Percentiles rank a stretch among this genome's conserved stretches.
phyloP scores from a whole-genome alignment of 1,284 basidiomycete genomes.

The Porogramme epimiltina region DNA sequence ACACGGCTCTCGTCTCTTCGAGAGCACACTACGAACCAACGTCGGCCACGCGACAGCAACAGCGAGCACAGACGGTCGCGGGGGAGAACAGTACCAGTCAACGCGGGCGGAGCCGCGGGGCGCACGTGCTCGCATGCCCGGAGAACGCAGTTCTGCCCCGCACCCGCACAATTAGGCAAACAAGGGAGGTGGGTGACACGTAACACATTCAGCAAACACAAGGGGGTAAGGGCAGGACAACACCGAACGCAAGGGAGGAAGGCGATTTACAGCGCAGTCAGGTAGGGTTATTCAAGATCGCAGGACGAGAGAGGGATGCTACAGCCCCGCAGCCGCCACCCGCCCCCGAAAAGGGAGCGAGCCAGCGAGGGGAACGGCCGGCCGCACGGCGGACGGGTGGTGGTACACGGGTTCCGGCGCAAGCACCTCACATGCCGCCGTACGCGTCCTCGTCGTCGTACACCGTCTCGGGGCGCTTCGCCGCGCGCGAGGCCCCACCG shows the following conservation, averaged over 20 bases:
- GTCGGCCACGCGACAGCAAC: too few relatives aligned
- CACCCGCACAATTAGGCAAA: constrained; percentile 21
- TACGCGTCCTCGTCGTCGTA: constrained; percentile 69
- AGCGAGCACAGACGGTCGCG: too few relatives aligned
- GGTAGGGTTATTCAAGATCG: not conserved
- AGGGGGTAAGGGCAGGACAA: not conserved
- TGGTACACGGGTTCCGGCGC: constrained; percentile 10
- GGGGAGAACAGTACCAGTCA: too few relatives aligned
- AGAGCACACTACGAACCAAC: too few relatives aligned
- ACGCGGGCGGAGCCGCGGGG: constrained; percentile 12
- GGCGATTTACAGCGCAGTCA: not conserved
- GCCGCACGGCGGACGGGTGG: constrained; percentile 7
- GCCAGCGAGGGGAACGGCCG: not conserved
- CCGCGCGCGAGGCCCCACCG: constrained; percentile 7
- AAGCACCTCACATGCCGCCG: constrained; percentile 51
- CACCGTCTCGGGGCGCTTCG: constrained; percentile 41
- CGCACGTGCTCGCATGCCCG: constrained; percentile 23
- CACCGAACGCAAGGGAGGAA: constrained; percentile 8
- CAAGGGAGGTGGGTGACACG: too few relatives aligned
- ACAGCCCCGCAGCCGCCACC: constrained; percentile 11
- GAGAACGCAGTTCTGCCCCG: constrained; percentile 33
- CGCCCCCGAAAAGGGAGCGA: not conserved
- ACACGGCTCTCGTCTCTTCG: too few relatives aligned
- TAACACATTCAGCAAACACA: too few relatives aligned
- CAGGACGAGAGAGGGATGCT: constrained; percentile 4